Percentiles rank a stretch among this genome's conserved stretches.
These are phyloP conservation scores for Gelatoporia subvermispora DNA, from an alignment of 768 basidiomycete genomes.

Conservation along the genomic window DNA sequence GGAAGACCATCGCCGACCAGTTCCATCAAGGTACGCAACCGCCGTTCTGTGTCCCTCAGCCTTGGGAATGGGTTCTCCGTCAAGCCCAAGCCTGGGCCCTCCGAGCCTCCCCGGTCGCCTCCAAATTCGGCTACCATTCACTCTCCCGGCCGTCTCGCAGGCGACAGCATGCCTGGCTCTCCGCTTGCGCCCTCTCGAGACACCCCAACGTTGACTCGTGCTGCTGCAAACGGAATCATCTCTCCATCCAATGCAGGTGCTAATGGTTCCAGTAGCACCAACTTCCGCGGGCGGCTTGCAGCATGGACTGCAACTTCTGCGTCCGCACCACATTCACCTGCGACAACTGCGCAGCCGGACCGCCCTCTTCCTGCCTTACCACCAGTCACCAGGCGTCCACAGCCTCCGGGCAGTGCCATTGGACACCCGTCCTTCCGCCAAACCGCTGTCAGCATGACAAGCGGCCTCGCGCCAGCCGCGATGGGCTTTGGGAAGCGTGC, in stretches of 20 bases:
- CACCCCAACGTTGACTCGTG: constrained; percentile 36
- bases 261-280: constrained; percentile 30
- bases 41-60: constrained; percentile 64
- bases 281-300: constrained; percentile 43
- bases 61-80: constrained; percentile 23
- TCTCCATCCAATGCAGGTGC: constrained; percentile 29
- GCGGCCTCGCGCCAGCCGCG: constrained; percentile 63
- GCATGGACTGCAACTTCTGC: constrained; percentile 35
- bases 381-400: constrained; percentile 13
- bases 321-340: constrained; percentile 9
- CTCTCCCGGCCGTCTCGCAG: constrained; percentile 1
- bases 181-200: constrained; percentile 24
- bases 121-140: not conserved
- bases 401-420: constrained; percentile 1
- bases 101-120: constrained; percentile 1
- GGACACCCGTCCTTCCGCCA: constrained; percentile 40
- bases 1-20: constrained; percentile 36
- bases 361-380: constrained; percentile 28
- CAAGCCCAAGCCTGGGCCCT: constrained; percentile 12
- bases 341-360: constrained; percentile 20
- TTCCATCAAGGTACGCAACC: constrained; percentile 44
- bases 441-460: constrained; percentile 71
- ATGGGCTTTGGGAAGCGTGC: constrained; percentile 51
- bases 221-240: constrained; percentile 40
- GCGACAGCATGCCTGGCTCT: constrained; percentile 5